phyloP scores from a whole-genome alignment of 73 alveolate species.

The Paramecium primaurelia region DNA sequence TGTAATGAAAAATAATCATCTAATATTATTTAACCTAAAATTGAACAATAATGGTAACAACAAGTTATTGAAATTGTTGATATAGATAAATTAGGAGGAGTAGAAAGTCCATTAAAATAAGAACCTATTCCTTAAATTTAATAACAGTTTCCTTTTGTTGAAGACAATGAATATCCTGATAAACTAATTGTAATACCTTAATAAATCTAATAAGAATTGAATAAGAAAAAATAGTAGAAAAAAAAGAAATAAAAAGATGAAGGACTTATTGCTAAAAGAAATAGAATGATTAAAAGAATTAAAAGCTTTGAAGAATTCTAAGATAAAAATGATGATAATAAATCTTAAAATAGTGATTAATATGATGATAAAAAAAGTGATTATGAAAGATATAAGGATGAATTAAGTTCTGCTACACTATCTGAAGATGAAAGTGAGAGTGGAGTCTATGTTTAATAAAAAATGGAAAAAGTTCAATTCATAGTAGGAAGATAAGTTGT shows the following conservation, averaged over 20 bases:
- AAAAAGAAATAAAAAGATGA: not conserved
- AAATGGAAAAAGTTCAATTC: not conserved
- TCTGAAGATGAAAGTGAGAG: slow-evolving; percentile 45
- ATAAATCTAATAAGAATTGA: not conserved
- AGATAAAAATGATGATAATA: not conserved
- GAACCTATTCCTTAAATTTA: not conserved
- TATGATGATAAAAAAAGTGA: not conserved
- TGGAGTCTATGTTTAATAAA: not conserved
- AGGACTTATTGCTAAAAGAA: not conserved
- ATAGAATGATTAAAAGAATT: slow-evolving; percentile 1
- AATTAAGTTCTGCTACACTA: not conserved
- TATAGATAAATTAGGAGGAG: not conserved
- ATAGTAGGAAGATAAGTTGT: not conserved
- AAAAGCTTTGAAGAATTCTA: not conserved
- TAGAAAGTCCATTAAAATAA: not conserved
- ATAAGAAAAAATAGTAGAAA: not conserved
- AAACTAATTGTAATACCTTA: not conserved
- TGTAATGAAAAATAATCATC: not conserved
- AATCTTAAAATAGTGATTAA: not conserved
- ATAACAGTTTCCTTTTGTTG: not conserved
- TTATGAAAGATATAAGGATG: slow-evolving; percentile 15
- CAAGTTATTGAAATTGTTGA: not conserved
- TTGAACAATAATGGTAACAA: not conserved
- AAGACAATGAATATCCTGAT: not conserved
- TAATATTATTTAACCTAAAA: not conserved